phyloP scores from a whole-genome alignment of 2,329 filamentous ascomycete genomes.

The Claviceps spartinae region DNA sequence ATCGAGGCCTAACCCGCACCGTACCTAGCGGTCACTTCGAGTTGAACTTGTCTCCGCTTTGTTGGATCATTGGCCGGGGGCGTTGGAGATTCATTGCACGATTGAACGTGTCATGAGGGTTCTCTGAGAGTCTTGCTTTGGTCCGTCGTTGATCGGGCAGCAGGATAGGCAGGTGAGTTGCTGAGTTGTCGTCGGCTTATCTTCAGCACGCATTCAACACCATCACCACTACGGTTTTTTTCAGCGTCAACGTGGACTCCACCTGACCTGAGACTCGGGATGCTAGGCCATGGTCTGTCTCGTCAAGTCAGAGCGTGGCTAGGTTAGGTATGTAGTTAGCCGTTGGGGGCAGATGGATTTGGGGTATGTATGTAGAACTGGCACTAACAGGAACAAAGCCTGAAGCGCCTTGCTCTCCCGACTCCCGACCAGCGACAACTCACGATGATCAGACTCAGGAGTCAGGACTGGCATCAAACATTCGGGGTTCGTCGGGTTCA shows the following conservation, averaged over 20 bases:
- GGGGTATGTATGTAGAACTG: neutral
- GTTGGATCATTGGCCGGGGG: conserved; percentile 7
- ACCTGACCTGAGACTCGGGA: neutral
- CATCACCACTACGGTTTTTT: neutral
- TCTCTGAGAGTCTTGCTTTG: neutral
- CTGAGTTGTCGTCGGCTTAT: neutral
- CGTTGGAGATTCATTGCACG: conserved; percentile 3
- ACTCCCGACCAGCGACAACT: neutral
- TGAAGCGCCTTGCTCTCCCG: neutral
- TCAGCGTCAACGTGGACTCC: neutral
- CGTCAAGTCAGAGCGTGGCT: neutral
- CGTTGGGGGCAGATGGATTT: neutral
- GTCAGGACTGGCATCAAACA: neutral
- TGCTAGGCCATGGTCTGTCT: neutral
- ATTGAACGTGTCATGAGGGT: neutral
- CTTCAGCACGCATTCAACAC: neutral
- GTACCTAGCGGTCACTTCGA: neutral
- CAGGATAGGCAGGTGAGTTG: neutral
- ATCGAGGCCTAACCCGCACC: conserved; percentile 9
- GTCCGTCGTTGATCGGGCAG: neutral
- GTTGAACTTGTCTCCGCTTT: conserved; percentile 2
- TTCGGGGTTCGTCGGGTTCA: neutral
- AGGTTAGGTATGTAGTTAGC: neutral
- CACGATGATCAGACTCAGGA: neutral
- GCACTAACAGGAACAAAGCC: neutral